These are phyloP conservation scores for Chenopodium quinoa DNA, from an alignment of 148 eudicot species.

Conservation along the genomic window DNA sequence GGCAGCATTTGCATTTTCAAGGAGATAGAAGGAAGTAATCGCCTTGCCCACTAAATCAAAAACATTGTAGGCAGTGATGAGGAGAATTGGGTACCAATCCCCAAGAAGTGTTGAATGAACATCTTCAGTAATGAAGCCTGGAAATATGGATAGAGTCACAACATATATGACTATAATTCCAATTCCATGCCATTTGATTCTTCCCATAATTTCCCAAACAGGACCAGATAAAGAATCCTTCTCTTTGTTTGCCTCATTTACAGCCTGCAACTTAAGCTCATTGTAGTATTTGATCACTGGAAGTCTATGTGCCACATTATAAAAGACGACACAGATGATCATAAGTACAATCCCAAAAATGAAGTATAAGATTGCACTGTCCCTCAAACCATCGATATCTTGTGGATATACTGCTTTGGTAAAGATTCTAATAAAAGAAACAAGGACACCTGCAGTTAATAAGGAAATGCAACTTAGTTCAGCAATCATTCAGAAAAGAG, in stretches of 20 bases:
- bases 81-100: slow-evolving; percentile 88
- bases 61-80: slow-evolving; percentile 70
- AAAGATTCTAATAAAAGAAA: slow-evolving; percentile 69
- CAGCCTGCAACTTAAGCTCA: slow-evolving; percentile 62
- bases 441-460: slow-evolving; percentile 70
- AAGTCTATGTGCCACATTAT: slow-evolving; percentile 69
- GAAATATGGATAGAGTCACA: slow-evolving; percentile 84
- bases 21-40: slow-evolving; percentile 58
- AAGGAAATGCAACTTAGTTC: background rate
- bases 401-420: slow-evolving; percentile 87
- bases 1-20: slow-evolving; percentile 68
- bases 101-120: slow-evolving; percentile 66
- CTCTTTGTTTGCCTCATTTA: slow-evolving; percentile 53
- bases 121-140: slow-evolving; percentile 90
- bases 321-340: slow-evolving; percentile 65
- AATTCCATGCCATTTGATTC: slow-evolving; percentile 72
- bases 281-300: slow-evolving; percentile 82
- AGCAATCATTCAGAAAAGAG: background rate
- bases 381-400: slow-evolving; percentile 65
- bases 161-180: slow-evolving; percentile 62
- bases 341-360: slow-evolving; percentile 66
- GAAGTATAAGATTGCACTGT: slow-evolving; percentile 88
- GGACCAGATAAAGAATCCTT: slow-evolving; percentile 50
- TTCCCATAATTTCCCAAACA: slow-evolving; percentile 65
- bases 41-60: slow-evolving; percentile 87